Conservation (phyloP, 2,329 filamentous ascomycete genomes). For the Fusarium sp. region DNA sequence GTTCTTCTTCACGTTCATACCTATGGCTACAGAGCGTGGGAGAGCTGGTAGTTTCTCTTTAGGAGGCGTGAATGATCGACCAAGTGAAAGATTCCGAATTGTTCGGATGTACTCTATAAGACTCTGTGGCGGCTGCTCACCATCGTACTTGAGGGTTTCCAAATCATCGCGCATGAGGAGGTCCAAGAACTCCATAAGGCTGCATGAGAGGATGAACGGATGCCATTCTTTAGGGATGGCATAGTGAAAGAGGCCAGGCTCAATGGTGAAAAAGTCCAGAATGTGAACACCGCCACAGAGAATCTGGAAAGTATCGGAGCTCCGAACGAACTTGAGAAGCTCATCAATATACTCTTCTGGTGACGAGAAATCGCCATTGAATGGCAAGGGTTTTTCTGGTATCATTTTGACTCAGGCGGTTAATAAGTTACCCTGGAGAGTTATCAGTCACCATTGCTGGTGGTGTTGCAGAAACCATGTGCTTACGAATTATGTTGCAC, state of each 20-base stretch:
- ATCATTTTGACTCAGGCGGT: conserved; percentile 54
- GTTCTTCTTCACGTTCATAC: conserved; percentile 96
- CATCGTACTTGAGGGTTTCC: conserved; percentile 48
- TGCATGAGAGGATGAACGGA: conserved; percentile 76
- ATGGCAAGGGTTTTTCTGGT: conserved; percentile 71
- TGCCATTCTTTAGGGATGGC: conserved; percentile 86
- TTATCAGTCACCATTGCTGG: background rate
- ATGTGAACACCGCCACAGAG: conserved; percentile 98
- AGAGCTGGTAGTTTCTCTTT: conserved; percentile 66
- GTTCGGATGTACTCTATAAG: conserved; percentile 79
- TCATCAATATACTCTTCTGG: conserved; percentile 82
- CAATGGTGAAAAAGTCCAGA: conserved; percentile 91
- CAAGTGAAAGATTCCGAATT: conserved; percentile 76
- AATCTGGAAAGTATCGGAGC: conserved; percentile 81
- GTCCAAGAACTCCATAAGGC: conserved; percentile 82
- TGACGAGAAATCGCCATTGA: conserved; percentile 75
- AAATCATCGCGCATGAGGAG: conserved; percentile 84
- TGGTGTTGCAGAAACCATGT: background rate
- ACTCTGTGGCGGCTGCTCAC: conserved; percentile 60
- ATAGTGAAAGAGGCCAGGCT: conserved; percentile 83
- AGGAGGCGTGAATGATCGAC: conserved; percentile 66
- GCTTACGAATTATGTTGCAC: conserved; percentile 2
- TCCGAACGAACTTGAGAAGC: conserved; percentile 80
- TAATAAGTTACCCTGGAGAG: conserved; percentile 38
- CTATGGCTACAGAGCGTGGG: conserved; percentile 79